Base-by-base conservation (phyloP, 2,329 filamentous ascomycete genomes). In the Plectosphaerella sp. region DNA sequence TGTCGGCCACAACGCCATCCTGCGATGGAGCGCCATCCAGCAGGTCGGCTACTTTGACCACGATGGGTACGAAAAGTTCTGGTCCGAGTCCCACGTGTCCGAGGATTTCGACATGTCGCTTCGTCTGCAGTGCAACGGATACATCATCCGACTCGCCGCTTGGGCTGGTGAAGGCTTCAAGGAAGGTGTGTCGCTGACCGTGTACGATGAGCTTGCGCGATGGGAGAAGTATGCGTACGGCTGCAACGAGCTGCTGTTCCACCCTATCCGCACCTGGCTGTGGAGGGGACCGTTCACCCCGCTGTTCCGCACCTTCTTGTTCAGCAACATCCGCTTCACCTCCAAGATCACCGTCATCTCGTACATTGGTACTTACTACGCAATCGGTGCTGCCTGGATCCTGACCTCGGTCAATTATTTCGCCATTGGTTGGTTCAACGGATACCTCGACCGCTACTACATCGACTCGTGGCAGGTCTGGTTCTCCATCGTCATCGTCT, bases 181-280 rank as follows among this genome's bases (percentile, higher is more conserved):
- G 65, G 89, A 93, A 66, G 89, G 89, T 58, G 89, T 93, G 50
- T 92, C 89, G 2, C 74, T 93, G 52, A 93, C 89, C 1, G 88
- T 93, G 10, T 91, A 93, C 64, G 89, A 93, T 68, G 89, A 93
- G 68, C 76, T 93, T 54, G 86, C 88, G 2, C 86, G 89, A 52
- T 93, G 89, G 89, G 89, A 93, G 64, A 93, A 93, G 70, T 91
- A 91, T 65, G 89, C 89, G 3, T 92, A 91, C 61, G 88, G 89
- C 37, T 92, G 89, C 70, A 89, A 88, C 66, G 89, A 92, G 72
- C 76, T 93, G 52, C 77, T 93, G 52, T 93, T 94, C 74, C 80
- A 93, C 64, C 89, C 89, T 3, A 74, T 93, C 54, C 79, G 81
- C 54, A 84, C 83, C 59, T 93, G 89, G 89, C 67, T 83, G 45